phyloP scores from a whole-genome alignment of 1,139 yeast species.

The Saccharomyces hybrid region DNA sequence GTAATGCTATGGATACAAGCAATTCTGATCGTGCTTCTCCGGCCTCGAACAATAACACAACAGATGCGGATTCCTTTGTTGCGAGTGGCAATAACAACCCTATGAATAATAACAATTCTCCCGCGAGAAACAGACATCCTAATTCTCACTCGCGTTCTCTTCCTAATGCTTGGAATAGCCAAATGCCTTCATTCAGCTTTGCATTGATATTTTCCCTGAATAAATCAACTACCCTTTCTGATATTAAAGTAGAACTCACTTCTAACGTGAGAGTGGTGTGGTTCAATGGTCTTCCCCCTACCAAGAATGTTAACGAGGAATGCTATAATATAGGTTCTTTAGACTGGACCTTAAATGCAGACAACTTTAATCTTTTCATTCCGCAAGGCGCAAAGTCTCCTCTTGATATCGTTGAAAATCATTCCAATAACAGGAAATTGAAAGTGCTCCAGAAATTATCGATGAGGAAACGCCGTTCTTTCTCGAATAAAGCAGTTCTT shows the following conservation, averaged over 20 bases:
- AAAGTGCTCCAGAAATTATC: constrained; percentile 13
- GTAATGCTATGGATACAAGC: not conserved
- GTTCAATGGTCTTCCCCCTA: constrained; percentile 46
- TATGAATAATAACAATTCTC: not conserved
- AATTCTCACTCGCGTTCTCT: not conserved
- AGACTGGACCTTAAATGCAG: constrained; percentile 39
- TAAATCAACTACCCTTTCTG: constrained; percentile 21
- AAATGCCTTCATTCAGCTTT: constrained; percentile 21
- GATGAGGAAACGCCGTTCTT: constrained; percentile 3
- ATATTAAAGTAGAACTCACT: constrained; percentile 25
- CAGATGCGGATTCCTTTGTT: not conserved
- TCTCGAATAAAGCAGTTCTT: not conserved
- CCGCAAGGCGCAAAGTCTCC: constrained; percentile 15
- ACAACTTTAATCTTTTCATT: constrained; percentile 42
- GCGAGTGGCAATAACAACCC: not conserved
- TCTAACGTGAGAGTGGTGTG: constrained; percentile 36
- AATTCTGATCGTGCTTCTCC: not conserved
- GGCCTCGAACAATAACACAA: not conserved
- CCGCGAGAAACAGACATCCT: not conserved
- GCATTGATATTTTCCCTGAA: constrained; percentile 23
- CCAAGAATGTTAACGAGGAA: constrained; percentile 34
- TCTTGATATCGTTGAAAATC: constrained; percentile 14
- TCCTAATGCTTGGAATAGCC: not conserved
- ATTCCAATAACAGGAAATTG: constrained; percentile 6
- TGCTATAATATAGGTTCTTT: constrained; percentile 39